Base-by-base conservation (phyloP, 306 rosid genomes). In the Oemleria cerasiformis region DNA sequence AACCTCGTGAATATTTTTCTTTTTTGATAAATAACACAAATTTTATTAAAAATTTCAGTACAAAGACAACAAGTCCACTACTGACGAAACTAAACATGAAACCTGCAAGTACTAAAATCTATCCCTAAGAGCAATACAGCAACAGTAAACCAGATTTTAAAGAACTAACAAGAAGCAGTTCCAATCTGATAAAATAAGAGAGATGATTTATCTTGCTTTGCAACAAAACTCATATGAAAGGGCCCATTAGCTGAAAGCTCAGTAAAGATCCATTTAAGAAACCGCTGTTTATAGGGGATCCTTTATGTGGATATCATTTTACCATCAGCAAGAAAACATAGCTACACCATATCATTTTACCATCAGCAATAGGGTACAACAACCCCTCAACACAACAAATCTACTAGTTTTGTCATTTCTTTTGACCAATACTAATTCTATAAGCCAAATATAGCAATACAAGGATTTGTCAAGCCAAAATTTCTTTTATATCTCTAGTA, bases 231-330 rank as follows among this genome's bases (percentile, higher is more conserved):
- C 5, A 14, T 4, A 17, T 30, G 40, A 53, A 20, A 8, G 3
- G 51, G 36, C 3, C 40, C 20, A 51, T 51, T 38, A 7, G 61
- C 38, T 54, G 53, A 30, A 56, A 14, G 21, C 16, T 8, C 6
- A 14, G 53, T 20, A 40, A 69, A 40, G 41, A 56, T 36, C 43
- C 20, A 38, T 42, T 39, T 44, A 42, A 51, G 36, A 30, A 30
- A 30, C 36, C 3, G 3, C 36, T 30, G 36, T 30, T 30, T 5
- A 48, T 55, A 23, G 43, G 57, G 43, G 43, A 56, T 14, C 36
- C 6, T 14, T 56, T 23, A 10, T 8, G 25, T 42, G 73, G n/a
- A 67, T 67, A 50, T 51, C 70, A 56, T n/a, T 47, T 67, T 15
- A 62, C 53, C 19, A 20, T 30, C 10, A 30, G 36, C 36, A 1